Evolutionary conservation across 169 alveolate species (phyloP).

Genomic region (Cystoisospora suis): DNA sequence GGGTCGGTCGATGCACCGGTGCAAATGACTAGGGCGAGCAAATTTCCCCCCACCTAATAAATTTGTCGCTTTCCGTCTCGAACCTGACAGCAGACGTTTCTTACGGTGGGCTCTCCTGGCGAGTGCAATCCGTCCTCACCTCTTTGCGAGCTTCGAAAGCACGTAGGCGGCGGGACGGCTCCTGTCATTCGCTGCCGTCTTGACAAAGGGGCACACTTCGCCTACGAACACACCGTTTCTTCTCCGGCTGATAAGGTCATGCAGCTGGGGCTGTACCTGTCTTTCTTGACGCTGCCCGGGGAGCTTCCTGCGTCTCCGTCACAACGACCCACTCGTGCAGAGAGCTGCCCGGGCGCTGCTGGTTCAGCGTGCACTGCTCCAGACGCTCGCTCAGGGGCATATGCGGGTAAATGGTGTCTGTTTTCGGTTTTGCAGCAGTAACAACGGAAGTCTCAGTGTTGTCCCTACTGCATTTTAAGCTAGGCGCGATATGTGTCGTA

Average conservation of each 20-base stretch:
- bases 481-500: neutral
- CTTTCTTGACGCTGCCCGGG: neutral
- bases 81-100: neutral
- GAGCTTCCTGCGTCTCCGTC: neutral
- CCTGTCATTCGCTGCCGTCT: neutral
- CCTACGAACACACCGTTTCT: too few species aligned
- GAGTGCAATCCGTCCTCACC: too few species aligned
- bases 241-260: too few species aligned
- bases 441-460: too few species aligned
- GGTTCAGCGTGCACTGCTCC: constrained; percentile 23
- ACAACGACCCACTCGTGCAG: constrained; percentile 27
- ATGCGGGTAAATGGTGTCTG: constrained; percentile 20
- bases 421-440: neutral
- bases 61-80: neutral
- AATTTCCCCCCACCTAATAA: neutral
- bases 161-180: constrained; percentile 1
- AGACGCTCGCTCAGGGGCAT: neutral
- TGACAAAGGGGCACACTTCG: constrained; percentile 1
- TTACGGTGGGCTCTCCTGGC: too few species aligned
- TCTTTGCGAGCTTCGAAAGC: neutral
- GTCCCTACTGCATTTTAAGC: constrained; percentile 39
- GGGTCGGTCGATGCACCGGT: neutral
- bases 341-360: constrained; percentile 20
- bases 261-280: neutral
- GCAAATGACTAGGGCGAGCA: neutral